Base-by-base conservation (phyloP, 495 filamentous ascomycete genomes). In the Daldinia grandis region DNA sequence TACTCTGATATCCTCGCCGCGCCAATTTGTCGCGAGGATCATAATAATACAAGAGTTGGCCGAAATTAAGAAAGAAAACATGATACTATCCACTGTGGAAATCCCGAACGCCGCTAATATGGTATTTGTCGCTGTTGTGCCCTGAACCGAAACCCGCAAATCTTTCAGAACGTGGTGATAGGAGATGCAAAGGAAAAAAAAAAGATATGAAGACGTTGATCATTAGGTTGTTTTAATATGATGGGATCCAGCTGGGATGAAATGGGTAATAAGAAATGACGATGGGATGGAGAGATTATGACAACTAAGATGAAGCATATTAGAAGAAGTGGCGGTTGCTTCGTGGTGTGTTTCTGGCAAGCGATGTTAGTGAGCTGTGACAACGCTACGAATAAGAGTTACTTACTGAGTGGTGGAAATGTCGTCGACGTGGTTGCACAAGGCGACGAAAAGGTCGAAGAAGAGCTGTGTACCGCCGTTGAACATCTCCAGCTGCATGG, bases 401-500 rank as follows among this genome's bases (percentile, higher is more conserved):
- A 78, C 83, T 82, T 76, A 84, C 82, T 80, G 76, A 67, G 78
- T 80, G 57, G 73, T 79, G 19, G 82, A 83, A 69, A 87, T 84
- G 67, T 88, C 86, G 65, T 88, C 88, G 31, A 97, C 92, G 79
- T 96, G 93, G 78, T 97, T 97, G 79, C 91, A 93, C 81, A 97
- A 87, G 4, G 93, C 93, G 42, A 97, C 93, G 79, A 97, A 97
- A 64, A 97, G 81, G 80, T 97, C 93, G 79, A 97, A 97, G 82
- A 96, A 96, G 74, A 97, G 80, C 74, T 90, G 90, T 4, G 82
- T 80, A 66, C 92, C 92, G 21, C 93, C 93, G 70, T 85, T 85
- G 78, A 93, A 90, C 93, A 97, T 97, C 83, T 97, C 93, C 74
- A 91, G 87, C 81, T 97, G 93, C 93, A 97, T 96, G n/a, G 93